Conservation (phyloP, 768 basidiomycete genomes). For the Tulasnella sp. region DNA sequence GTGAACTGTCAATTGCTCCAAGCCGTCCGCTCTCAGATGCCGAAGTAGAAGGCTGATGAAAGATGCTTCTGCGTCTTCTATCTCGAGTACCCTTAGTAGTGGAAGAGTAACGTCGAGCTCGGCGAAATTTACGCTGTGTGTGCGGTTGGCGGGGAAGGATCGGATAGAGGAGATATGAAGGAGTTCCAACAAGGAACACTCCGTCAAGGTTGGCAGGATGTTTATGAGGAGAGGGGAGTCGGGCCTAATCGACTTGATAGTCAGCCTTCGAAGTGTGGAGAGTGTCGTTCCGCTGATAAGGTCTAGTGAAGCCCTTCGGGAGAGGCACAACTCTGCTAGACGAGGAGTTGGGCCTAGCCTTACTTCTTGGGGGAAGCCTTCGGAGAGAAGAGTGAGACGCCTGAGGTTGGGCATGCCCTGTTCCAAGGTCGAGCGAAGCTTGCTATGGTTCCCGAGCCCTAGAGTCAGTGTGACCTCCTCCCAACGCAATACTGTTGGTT, state of each 20-base stretch:
- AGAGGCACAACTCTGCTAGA: neutral
- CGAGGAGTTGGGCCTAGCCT: neutral
- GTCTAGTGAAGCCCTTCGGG: neutral
- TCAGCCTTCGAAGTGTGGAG: neutral
- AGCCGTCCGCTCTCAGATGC: neutral
- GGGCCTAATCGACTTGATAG: neutral
- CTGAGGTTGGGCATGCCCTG: neutral
- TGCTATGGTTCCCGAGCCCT: neutral
- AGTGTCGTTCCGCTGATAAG: neutral
- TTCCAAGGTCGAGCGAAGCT: neutral
- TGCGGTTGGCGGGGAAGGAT: too few species aligned
- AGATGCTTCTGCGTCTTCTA: neutral
- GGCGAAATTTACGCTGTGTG: neutral
- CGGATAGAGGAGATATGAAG: neutral
- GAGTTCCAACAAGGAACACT: neutral
- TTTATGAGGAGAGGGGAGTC: neutral
- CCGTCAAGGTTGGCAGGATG: neutral
- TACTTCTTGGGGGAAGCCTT: neutral
- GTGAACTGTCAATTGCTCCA: neutral
- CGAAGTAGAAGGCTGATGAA: neutral
- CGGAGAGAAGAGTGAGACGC: neutral
- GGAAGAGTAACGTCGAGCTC: neutral
- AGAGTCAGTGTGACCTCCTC: neutral
- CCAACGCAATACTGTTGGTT: neutral
- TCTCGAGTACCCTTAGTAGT: neutral